Percentiles rank a stretch among this genome's conserved stretches.
Evolutionary conservation across 2,329 filamentous ascomycete genomes (phyloP).

Genomic region (Colletotrichum euphorbiae): DNA sequence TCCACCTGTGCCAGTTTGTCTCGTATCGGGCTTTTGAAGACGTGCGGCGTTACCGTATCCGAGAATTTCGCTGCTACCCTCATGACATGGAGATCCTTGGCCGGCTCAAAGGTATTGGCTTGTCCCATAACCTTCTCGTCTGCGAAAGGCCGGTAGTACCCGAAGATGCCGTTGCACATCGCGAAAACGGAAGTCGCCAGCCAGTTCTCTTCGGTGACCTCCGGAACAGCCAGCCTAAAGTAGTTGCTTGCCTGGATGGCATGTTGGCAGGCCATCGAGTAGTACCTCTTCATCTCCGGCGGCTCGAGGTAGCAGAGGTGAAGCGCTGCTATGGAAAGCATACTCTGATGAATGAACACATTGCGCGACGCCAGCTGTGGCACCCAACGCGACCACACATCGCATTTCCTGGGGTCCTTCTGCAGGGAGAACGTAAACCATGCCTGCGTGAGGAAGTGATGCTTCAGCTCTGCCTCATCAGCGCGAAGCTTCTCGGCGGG

Average conservation of each 20-base stretch:
- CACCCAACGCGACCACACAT: constrained; percentile 40
- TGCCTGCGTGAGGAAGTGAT: constrained; percentile 39
- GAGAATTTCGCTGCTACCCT: constrained; percentile 35
- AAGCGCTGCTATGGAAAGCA: constrained; percentile 39
- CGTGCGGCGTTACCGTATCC: constrained; percentile 29
- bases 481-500: constrained; percentile 38
- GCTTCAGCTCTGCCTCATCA: constrained; percentile 39
- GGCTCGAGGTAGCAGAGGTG: constrained; percentile 39
- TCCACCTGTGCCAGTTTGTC: constrained; percentile 36
- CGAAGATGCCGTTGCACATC: constrained; percentile 40
- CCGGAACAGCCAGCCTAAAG: constrained; percentile 35
- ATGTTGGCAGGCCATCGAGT: constrained; percentile 39
- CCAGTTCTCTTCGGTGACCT: constrained; percentile 40
- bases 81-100: constrained; percentile 32
- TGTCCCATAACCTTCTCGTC: constrained; percentile 38
- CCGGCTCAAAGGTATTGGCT: constrained; percentile 27
- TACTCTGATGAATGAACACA: constrained; percentile 38
- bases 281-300: constrained; percentile 38
- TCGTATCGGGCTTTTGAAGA: constrained; percentile 35
- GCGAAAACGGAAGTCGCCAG: constrained; percentile 36
- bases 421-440: constrained; percentile 39
- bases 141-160: constrained; percentile 38
- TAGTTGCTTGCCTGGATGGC: constrained; percentile 40
- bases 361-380: constrained; percentile 38
- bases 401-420: constrained; percentile 35